A percentile compares a stretch with the other conserved stretches of the same genome.
phyloP scores from a whole-genome alignment of 2,329 filamentous ascomycete genomes.

The Pochonia chlamydosporia region DNA sequence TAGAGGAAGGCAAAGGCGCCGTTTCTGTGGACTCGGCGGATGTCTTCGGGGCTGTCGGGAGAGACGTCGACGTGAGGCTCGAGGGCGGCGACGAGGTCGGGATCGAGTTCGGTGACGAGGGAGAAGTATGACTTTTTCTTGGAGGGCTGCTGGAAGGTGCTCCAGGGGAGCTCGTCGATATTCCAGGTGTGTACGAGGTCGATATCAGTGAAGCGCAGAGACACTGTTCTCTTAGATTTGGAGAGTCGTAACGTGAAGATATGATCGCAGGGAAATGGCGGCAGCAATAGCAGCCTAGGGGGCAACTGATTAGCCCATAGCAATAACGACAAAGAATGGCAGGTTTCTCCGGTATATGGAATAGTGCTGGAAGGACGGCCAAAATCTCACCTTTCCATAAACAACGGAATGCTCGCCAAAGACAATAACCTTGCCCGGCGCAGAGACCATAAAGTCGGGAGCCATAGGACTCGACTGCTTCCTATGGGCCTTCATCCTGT shows the following conservation, averaged over 20 bases:
- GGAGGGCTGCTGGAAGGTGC: slow-evolving; percentile 66
- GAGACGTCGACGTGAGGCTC: slow-evolving; percentile 78
- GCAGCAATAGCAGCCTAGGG: slow-evolving; percentile 81
- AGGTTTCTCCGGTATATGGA: not conserved
- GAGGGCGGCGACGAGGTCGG: slow-evolving; percentile 73
- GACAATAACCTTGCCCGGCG: slow-evolving; percentile 96
- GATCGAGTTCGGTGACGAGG: slow-evolving; percentile 75
- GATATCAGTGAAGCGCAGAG: slow-evolving; percentile 86
- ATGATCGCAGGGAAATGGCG: slow-evolving; percentile 89
- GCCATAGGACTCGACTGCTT: slow-evolving; percentile 63
- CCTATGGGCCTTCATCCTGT: slow-evolving; percentile 39
- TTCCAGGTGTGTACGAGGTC: slow-evolving; percentile 88
- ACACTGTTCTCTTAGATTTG: slow-evolving; percentile 84
- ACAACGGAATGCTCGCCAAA: slow-evolving; percentile 99
- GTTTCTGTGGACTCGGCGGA: slow-evolving; percentile 77
- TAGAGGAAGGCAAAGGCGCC: slow-evolving; percentile 87
- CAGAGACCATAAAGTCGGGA: slow-evolving; percentile 95
- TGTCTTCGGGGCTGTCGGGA: slow-evolving; percentile 55
- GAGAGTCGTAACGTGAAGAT: slow-evolving; percentile 95
- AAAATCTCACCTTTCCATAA: slow-evolving; percentile 69
- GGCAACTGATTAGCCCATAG: too few species aligned
- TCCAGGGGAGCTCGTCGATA: slow-evolving; percentile 88
- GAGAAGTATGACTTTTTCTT: slow-evolving; percentile 98
- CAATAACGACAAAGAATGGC: not conserved
- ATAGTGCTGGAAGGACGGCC: not conserved